Evolutionary conservation across 176 grass and related monocot species (phyloP).

Genomic region (Saccharum officinarum): DNA sequence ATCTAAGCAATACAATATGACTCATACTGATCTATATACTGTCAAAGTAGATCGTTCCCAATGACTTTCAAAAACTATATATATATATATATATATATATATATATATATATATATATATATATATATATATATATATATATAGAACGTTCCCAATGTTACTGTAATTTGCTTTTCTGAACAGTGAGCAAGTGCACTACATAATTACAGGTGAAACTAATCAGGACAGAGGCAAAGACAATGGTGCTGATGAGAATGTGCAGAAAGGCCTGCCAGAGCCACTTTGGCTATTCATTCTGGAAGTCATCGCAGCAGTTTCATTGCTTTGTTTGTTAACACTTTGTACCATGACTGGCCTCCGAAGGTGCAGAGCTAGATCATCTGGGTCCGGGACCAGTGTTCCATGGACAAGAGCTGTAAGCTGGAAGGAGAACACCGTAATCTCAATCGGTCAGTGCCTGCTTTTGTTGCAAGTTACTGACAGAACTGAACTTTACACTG

Average conservation of each 20-base stretch:
- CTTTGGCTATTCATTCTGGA: slow-evolving; percentile 87
- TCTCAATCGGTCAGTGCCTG: slow-evolving; percentile 69
- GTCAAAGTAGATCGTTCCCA: not conserved
- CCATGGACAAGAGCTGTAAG: slow-evolving; percentile 59
- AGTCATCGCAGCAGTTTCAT: slow-evolving; percentile 51
- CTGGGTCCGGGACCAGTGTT: slow-evolving; percentile 12
- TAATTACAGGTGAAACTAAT: slow-evolving; percentile 69
- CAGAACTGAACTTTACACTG: not conserved
- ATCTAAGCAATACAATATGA: not conserved
- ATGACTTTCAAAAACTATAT: no score
- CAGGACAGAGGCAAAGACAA: slow-evolving; percentile 2
- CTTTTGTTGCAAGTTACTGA: slow-evolving; percentile 12
- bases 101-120: no score
- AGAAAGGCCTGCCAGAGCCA: slow-evolving; percentile 49
- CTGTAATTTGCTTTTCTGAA: not conserved
- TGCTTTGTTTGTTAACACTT: slow-evolving; percentile 51
- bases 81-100: no score
- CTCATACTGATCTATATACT: not conserved
- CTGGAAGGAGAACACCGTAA: slow-evolving; percentile 64
- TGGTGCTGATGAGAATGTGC: slow-evolving; percentile 8
- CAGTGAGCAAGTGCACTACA: not conserved
- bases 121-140: no score
- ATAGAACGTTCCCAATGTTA: not conserved
- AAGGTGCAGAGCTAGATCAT: slow-evolving; percentile 55
- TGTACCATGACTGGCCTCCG: slow-evolving; percentile 37